Conservation (phyloP, 1,284 basidiomycete species). For the Anthracocystis panici-leucophaei region DNA sequence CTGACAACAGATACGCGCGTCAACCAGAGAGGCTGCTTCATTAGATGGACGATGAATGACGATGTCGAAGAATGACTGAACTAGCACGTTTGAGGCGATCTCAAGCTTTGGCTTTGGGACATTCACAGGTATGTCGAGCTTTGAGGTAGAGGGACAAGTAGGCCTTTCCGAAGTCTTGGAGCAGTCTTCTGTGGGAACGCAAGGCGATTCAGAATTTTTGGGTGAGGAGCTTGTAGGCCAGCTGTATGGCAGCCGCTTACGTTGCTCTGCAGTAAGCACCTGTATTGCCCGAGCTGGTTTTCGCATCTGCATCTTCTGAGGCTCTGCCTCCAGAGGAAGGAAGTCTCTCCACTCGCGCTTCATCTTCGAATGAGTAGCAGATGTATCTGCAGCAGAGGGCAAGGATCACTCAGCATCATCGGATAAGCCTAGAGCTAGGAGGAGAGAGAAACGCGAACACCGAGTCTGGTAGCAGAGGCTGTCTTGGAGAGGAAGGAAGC, state of each 20-base stretch:
- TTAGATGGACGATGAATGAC: no score
- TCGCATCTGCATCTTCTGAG: not conserved
- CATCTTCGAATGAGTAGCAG: conserved; percentile 6
- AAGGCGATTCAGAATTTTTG: not conserved
- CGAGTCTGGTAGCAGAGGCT: not conserved
- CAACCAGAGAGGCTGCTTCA: not conserved
- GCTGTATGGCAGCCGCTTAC: not conserved
- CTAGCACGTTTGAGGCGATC: not conserved
- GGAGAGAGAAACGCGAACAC: not conserved
- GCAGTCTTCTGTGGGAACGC: not conserved
- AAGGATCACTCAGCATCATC: not conserved
- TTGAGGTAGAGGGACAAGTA: not conserved
- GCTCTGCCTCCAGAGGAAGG: not conserved
- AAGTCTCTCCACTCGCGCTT: not conserved
- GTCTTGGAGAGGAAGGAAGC: not conserved
- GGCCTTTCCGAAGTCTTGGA: not conserved
- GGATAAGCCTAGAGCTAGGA: not conserved
- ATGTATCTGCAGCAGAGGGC: not conserved
- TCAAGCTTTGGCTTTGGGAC: not conserved
- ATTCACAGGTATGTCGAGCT: no score
- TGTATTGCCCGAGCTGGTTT: not conserved
- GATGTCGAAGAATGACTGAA: conserved; percentile 7
- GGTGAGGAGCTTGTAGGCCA: not conserved
- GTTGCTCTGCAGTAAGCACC: conserved; percentile 1
- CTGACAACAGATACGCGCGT: conserved; percentile 4